phyloP scores from a whole-genome alignment of 129 eudicot genomes.

The Centaurea solstitialis region DNA sequence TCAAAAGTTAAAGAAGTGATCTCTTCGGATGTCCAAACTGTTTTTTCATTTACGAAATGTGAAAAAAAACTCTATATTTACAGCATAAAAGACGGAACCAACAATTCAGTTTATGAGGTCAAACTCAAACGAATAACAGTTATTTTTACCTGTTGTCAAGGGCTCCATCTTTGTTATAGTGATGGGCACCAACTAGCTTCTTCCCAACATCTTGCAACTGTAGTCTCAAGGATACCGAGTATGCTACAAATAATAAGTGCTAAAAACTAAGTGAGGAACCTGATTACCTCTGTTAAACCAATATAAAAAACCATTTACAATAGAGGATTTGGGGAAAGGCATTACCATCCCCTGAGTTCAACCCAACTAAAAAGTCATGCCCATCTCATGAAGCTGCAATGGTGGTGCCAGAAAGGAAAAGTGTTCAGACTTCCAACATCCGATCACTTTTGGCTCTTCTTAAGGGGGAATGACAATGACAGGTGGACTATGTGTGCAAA shows the following conservation, averaged over 20 bases:
- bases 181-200: constrained; percentile 88
- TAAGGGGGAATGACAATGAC: too few species aligned
- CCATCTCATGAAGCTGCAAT: constrained; percentile 41
- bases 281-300: constrained; percentile 2
- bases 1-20: too few species aligned
- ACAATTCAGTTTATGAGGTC: constrained; percentile 10
- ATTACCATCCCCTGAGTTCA: constrained; percentile 82
- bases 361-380: constrained; percentile 79
- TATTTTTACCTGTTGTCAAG: constrained; percentile 58
- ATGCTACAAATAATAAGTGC: constrained; percentile 48
- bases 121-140: neutral
- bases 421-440: too few species aligned
- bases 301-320: constrained; percentile 5
- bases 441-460: too few species aligned
- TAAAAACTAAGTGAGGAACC: constrained; percentile 23
- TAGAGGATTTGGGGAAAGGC: neutral
- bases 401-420: too few species aligned
- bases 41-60: too few species aligned
- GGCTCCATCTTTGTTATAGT: constrained; percentile 86
- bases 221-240: constrained; percentile 71
- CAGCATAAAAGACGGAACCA: neutral
- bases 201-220: constrained; percentile 85
- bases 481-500: too few species aligned
- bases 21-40: too few species aligned
- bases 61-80: neutral